Percentiles rank a stretch among this genome's conserved stretches.
Evolutionary conservation across 164 flowering plant species (phyloP).

Genomic region (Liquidambar formosana): DNA sequence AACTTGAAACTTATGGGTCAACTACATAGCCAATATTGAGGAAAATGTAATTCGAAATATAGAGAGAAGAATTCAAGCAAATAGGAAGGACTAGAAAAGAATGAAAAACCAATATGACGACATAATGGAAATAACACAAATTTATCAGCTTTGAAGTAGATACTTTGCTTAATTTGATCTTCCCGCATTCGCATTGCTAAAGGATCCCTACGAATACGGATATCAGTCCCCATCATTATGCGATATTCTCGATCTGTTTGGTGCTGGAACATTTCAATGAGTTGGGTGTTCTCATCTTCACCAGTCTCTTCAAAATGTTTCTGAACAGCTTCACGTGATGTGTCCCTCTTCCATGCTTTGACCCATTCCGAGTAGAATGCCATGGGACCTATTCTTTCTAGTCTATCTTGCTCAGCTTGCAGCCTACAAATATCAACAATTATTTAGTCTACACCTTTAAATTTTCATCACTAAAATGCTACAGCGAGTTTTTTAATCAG

Average conservation of each 20-base stretch:
- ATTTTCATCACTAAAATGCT: background rate
- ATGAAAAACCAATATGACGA: conserved; percentile 1
- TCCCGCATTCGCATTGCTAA: conserved; percentile 94
- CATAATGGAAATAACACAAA: conserved; percentile 3
- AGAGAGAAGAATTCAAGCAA: too few species aligned
- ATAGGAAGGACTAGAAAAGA: background rate
- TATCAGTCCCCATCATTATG: conserved; percentile 94
- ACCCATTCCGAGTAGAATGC: conserved; percentile 99
- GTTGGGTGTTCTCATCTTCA: conserved; percentile 90
- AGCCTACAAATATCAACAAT: conserved; percentile 43
- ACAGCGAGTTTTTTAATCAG: background rate
- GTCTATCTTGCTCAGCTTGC: conserved; percentile 68
- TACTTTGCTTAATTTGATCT: conserved; percentile 95
- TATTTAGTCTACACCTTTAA: background rate
- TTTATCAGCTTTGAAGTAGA: conserved; percentile 8
- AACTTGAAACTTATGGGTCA: background rate
- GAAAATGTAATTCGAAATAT: too few species aligned
- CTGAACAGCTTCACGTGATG: conserved; percentile 89
- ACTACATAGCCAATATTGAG: background rate
- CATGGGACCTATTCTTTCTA: conserved; percentile 69
- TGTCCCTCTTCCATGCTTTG: conserved; percentile 86
- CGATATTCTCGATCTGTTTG: conserved; percentile 91
- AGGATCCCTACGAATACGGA: conserved; percentile 84
- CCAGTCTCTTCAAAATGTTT: conserved; percentile 98
- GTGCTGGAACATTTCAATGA: conserved; percentile 73